These are phyloP conservation scores for Martiniozyma asiatica DNA, from an alignment of 1,139 yeast genomes.

Conservation along the genomic window DNA sequence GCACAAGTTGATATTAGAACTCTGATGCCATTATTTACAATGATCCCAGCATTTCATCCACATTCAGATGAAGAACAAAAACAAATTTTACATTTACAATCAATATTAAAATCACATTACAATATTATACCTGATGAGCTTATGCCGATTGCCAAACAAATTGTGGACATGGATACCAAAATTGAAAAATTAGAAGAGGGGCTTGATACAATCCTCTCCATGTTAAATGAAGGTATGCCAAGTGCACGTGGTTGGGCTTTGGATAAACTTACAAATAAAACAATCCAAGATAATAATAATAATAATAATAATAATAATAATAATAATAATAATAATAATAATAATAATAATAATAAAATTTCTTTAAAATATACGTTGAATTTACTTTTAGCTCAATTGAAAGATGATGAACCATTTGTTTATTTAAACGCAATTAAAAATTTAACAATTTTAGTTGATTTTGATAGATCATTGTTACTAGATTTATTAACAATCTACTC, in stretches of 20 bases:
- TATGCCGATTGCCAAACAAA: constrained; percentile 1
- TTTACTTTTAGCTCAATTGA: constrained; percentile 52
- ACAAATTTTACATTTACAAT: constrained; percentile 8
- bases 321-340: constrained; percentile 32
- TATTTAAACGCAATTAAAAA: constrained; percentile 79
- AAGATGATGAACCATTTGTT: constrained; percentile 76
- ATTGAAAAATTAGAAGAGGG: constrained; percentile 19
- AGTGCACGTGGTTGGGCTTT: constrained; percentile 87
- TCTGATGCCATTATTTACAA: constrained; percentile 8
- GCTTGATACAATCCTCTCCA: constrained; percentile 55
- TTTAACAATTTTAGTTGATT: constrained; percentile 41
- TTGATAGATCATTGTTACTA: constrained; percentile 18
- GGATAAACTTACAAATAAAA: constrained; percentile 47
- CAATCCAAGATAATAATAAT: constrained; percentile 28
- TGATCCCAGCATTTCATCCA: constrained; percentile 4
- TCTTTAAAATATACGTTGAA: constrained; percentile 39
- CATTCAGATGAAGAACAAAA: constrained; percentile 4
- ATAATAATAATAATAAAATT: constrained; percentile 34
- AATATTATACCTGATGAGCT: constrained; percentile 5
- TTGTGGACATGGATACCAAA: constrained; percentile 2
- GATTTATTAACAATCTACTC: constrained; percentile 24
- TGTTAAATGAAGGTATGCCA: constrained; percentile 64
- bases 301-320: constrained; percentile 30
- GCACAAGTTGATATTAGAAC: constrained; percentile 19
- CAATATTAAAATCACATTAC: constrained; percentile 1